Evolutionary conservation across 441 rosid species (phyloP), one percentile per base, ranked within the genome.

Genomic region (Syzygium malaccense): DNA sequence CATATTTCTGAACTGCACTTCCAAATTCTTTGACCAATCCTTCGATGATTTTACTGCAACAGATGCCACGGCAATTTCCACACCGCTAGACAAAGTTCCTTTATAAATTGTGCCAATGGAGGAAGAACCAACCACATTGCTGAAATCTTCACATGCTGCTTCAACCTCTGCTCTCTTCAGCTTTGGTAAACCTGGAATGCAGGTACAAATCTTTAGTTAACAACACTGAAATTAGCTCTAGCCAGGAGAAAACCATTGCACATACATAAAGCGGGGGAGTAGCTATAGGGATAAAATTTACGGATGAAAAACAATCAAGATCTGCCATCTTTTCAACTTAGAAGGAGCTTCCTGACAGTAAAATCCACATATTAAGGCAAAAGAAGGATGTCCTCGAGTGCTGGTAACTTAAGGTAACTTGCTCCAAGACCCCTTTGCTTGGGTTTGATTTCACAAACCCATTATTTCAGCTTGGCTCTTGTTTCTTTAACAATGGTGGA

Each of bases 101-200:
- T 95, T 95, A 89, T 93, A 94, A 86, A 95, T 90, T 4, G 91
- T 93, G 58, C 95, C 96, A 86, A 93, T 89, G 25, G 95, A 90
- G 55, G 95, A 94, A 15, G 95, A 91, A 86, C 94, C 94, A 49
- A 94, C 92, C 62, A 95, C 95, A 86, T 95, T 95, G 90, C 97
- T 93, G 91, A 95, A 95, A 90, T 95, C 97, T 91, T 95, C 97
- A 88, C 96, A 95, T 64, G 97, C 97, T 85, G 93, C 92, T 92
- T 93, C 95, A 85, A 95, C 92, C 93, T 95, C 96, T 23, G 94
- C 90, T 92, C 94, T 93, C 91, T 92, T 95, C 56, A 94, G 92
- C 87, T 92, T 92, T 11, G 97, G 96, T 51, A 94, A 91, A 90
- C 96, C 97, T 95, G 93, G 89, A 92, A 87, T 87, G 79, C 89